A percentile compares a stretch with the other conserved stretches of the same genome.
Conservation (phyloP, 2,329 filamentous ascomycete species). For the Ceratocystis colombiana region DNA sequence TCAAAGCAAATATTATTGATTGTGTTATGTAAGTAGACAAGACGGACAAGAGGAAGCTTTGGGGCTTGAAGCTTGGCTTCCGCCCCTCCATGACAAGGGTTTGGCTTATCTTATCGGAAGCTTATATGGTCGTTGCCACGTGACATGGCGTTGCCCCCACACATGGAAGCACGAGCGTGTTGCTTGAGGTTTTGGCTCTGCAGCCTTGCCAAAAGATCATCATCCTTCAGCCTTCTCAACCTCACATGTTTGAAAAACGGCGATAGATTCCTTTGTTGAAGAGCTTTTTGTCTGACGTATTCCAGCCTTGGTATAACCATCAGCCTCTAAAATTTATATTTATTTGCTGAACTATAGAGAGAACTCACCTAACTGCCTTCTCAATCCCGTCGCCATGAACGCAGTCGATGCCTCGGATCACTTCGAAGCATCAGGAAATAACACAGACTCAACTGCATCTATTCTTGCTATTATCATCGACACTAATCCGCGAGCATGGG, state of each 20-base stretch:
- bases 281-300: background rate
- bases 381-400: slow-evolving; percentile 38
- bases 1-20: background rate
- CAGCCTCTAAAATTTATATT: too few species aligned
- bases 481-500: slow-evolving; percentile 93
- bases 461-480: slow-evolving; percentile 86
- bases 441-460: slow-evolving; percentile 53
- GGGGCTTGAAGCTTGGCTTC: background rate
- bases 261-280: background rate
- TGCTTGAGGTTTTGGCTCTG: background rate
- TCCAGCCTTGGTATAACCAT: too few species aligned
- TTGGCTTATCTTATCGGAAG: slow-evolving; percentile 24
- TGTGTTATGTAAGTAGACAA: slow-evolving; percentile 3
- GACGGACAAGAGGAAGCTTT: slow-evolving; percentile 12
- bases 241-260: background rate
- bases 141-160: slow-evolving; percentile 18
- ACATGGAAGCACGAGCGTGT: background rate
- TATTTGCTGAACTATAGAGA: too few species aligned
- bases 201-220: slow-evolving; percentile 10
- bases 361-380: too few species aligned
- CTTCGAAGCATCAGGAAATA: slow-evolving; percentile 38
- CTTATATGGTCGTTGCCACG: slow-evolving; percentile 15
- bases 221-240: slow-evolving; percentile 22
- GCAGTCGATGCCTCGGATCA: slow-evolving; percentile 49
- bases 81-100: slow-evolving; percentile 12